These are phyloP conservation scores for Fusarium annulatum DNA, from an alignment of 2,329 filamentous ascomycete species.

Conservation along the genomic window DNA sequence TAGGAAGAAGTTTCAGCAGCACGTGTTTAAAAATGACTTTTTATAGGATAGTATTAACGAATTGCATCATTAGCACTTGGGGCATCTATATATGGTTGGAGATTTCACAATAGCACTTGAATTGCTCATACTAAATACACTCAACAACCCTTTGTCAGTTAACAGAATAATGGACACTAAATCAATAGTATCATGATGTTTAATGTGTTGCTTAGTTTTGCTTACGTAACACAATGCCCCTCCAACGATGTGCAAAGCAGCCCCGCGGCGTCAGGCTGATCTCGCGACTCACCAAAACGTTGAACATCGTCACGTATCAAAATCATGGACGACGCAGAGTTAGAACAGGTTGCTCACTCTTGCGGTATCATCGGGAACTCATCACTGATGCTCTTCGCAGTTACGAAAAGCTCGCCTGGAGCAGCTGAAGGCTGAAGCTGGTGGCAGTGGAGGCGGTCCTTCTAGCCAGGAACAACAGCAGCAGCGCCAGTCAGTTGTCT, in stretches of 20 bases:
- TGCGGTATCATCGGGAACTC: too few species aligned
- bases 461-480: slow-evolving; percentile 67
- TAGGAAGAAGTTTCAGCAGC: slow-evolving; percentile 3
- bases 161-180: neutral
- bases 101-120: neutral
- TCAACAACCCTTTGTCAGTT: neutral
- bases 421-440: slow-evolving; percentile 84
- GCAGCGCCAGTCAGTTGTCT: slow-evolving; percentile 57
- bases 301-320: slow-evolving; percentile 16
- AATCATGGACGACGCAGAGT: slow-evolving; percentile 58
- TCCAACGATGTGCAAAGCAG: slow-evolving; percentile 28
- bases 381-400: slow-evolving; percentile 55
- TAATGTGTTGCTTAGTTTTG: neutral
- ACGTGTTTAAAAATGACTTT: neutral
- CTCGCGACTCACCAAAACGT: slow-evolving; percentile 17
- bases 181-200: neutral
- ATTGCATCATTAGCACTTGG: slow-evolving; percentile 18
- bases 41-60: slow-evolving; percentile 7
- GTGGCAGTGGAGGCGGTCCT: slow-evolving; percentile 57
- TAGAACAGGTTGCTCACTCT: slow-evolving; percentile 52
- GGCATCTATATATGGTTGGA: neutral
- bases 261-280: slow-evolving; percentile 41
- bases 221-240: slow-evolving; percentile 41
- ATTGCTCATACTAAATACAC: neutral
- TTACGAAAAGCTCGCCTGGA: slow-evolving; percentile 92